Percentiles rank a stretch among this genome's conserved stretches.
These are phyloP conservation scores for Thraustochytrium striatum DNA, from an alignment of 352 stramenopile species.

Conservation along the genomic window DNA sequence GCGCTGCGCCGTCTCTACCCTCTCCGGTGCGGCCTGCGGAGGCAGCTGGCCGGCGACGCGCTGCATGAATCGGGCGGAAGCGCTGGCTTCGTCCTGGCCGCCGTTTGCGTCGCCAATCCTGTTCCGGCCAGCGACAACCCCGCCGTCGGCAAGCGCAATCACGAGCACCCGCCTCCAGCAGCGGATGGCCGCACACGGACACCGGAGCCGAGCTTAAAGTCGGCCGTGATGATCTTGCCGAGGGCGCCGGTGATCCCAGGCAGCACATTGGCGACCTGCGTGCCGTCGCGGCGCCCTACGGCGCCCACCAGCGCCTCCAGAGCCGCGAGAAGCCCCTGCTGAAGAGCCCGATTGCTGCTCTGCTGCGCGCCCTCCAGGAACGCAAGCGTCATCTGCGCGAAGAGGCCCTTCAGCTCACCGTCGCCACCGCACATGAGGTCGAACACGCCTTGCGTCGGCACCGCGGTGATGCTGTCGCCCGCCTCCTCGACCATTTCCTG, in stretches of 20 bases:
- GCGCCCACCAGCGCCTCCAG: background rate
- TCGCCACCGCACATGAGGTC: background rate
- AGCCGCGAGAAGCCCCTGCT: background rate
- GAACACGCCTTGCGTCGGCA: too few relatives aligned
- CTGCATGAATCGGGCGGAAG: too few relatives aligned
- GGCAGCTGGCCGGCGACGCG: too few relatives aligned
- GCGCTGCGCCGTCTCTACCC: too few relatives aligned
- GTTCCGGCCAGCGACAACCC: too few relatives aligned
- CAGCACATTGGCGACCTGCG: background rate
- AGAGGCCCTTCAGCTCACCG: background rate
- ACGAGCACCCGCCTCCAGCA: too few relatives aligned
- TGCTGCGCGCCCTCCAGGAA: constrained; percentile 10
- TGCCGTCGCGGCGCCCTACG: background rate
- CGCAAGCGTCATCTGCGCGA: background rate
- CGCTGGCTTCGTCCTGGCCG: too few relatives aligned
- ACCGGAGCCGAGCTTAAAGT: constrained; percentile 17
- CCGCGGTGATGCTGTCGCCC: too few relatives aligned
- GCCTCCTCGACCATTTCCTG: too few relatives aligned
- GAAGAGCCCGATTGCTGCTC: background rate
- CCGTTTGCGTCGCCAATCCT: too few relatives aligned
- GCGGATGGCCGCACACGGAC: background rate
- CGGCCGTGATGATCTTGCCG: constrained; percentile 15
- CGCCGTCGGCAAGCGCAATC: too few relatives aligned
- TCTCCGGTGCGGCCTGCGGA: too few relatives aligned
- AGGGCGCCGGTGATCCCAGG: constrained; percentile 10